These are phyloP conservation scores for Mycena metata DNA, from an alignment of 768 basidiomycete genomes.

Conservation along the genomic window DNA sequence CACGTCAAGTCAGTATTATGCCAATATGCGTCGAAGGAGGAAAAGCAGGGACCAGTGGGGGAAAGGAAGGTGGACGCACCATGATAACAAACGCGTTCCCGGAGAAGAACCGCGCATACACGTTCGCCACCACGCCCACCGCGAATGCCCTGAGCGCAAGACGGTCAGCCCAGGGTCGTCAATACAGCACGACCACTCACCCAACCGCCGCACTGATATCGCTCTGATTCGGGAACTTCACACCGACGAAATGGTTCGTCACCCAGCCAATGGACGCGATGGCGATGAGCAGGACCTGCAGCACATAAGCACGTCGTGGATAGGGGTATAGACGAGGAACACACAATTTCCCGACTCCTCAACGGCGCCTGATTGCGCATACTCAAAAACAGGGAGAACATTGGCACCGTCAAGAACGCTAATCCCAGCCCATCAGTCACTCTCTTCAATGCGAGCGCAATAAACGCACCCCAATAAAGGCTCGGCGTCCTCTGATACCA, in stretches of 20 bases:
- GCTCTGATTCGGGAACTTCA: slow-evolving; percentile 72
- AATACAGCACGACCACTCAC: slow-evolving; percentile 45
- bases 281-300: slow-evolving; percentile 53
- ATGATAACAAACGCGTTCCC: slow-evolving; percentile 88
- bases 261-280: slow-evolving; percentile 83
- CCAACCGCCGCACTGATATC: slow-evolving; percentile 87
- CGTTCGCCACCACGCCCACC: slow-evolving; percentile 83
- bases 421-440: neutral
- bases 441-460: neutral
- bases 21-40: neutral
- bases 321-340: slow-evolving; percentile 38
- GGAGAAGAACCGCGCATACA: slow-evolving; percentile 80
- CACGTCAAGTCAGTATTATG: neutral
- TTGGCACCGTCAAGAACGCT: slow-evolving; percentile 81
- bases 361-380: slow-evolving; percentile 75
- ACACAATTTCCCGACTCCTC: slow-evolving; percentile 68
- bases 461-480: slow-evolving; percentile 73
- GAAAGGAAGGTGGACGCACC: slow-evolving; percentile 55
- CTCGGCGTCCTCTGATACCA: slow-evolving; percentile 85
- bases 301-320: neutral
- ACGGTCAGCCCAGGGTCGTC: slow-evolving; percentile 16
- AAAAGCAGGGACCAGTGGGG: neutral
- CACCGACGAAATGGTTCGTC: slow-evolving; percentile 78
- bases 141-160: slow-evolving; percentile 72
- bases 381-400: slow-evolving; percentile 76